phyloP scores from a whole-genome alignment of 148 eudicot genomes.

The Camellia japonica region DNA sequence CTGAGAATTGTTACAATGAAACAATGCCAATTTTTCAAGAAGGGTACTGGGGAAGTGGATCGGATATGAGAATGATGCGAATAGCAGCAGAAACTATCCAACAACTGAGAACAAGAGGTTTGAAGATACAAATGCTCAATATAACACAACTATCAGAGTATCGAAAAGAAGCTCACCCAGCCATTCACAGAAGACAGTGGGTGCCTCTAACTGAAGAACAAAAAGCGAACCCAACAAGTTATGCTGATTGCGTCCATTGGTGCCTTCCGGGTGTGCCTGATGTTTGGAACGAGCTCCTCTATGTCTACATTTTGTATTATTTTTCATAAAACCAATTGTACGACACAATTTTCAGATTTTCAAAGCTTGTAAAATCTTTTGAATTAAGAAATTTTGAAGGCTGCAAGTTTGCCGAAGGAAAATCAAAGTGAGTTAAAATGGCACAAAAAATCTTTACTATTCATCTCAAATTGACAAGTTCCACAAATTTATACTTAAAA shows the following conservation, averaged over 20 bases:
- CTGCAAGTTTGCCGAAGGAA: no score
- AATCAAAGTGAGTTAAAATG: no score
- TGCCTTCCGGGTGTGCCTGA: conserved; percentile 62
- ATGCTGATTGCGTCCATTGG: conserved; percentile 66
- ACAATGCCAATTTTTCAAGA: conserved; percentile 47
- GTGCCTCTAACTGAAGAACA: conserved; percentile 44
- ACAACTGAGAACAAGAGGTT: conserved; percentile 44
- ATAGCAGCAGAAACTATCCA: conserved; percentile 39
- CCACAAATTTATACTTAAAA: neutral
- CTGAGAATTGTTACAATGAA: conserved; percentile 66
- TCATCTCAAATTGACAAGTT: no score
- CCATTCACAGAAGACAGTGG: conserved; percentile 48
- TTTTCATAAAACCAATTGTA: neutral
- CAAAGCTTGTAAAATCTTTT: neutral
- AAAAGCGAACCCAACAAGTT: conserved; percentile 34
- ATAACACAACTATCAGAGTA: conserved; percentile 87
- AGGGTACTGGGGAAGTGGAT: conserved; percentile 61
- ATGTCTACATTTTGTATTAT: conserved; percentile 38
- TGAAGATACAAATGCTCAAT: conserved; percentile 57
- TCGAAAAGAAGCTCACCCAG: conserved; percentile 74
- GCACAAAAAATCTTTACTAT: no score
- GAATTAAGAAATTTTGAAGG: neutral
- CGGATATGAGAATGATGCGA: conserved; percentile 61
- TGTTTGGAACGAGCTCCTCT: conserved; percentile 47
- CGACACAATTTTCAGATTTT: neutral